These are phyloP conservation scores for Ustulina deusta DNA, from an alignment of 2,329 filamentous ascomycete genomes.

Conservation along the genomic window DNA sequence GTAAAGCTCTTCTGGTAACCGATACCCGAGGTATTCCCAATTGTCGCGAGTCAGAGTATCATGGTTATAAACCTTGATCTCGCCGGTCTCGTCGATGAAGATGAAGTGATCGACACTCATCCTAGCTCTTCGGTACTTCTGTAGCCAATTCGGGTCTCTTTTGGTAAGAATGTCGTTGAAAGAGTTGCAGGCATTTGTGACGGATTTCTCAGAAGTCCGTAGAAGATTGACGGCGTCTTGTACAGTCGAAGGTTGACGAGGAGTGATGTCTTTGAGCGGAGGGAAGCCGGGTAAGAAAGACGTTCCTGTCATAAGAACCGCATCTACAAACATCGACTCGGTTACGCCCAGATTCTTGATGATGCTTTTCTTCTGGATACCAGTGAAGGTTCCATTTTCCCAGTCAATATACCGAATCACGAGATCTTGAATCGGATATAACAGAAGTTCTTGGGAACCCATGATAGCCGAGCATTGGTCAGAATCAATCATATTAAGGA, in stretches of 20 bases:
- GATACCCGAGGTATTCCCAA: slow-evolving; percentile 89
- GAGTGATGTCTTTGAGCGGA: slow-evolving; percentile 73
- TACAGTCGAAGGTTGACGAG: slow-evolving; percentile 71
- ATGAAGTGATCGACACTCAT: slow-evolving; percentile 91
- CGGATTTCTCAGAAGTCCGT: slow-evolving; percentile 74
- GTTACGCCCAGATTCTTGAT: slow-evolving; percentile 74
- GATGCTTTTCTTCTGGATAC: slow-evolving; percentile 74
- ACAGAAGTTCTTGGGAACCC: slow-evolving; percentile 84
- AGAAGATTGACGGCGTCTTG: slow-evolving; percentile 84
- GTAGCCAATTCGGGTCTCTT: slow-evolving; percentile 79
- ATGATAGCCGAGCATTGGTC: slow-evolving; percentile 81
- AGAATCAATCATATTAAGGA: slow-evolving; percentile 76
- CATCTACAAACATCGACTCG: slow-evolving; percentile 84
- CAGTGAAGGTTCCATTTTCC: slow-evolving; percentile 72
- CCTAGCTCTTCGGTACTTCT: slow-evolving; percentile 86
- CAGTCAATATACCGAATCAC: slow-evolving; percentile 77
- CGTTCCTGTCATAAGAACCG: slow-evolving; percentile 84
- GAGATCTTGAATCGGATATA: slow-evolving; percentile 84
- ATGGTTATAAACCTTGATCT: slow-evolving; percentile 78
- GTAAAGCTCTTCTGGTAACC: slow-evolving; percentile 89
- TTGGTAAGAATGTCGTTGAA: slow-evolving; percentile 81
- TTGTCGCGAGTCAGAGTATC: slow-evolving; percentile 84
- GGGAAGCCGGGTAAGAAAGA: slow-evolving; percentile 84
- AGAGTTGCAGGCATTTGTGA: slow-evolving; percentile 78
- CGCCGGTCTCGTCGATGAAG: slow-evolving; percentile 80